Evolutionary conservation across 2,329 filamentous ascomycete species (phyloP), one percentile per base, ranked within the genome.

Genomic region (Fusarium subglutinans): DNA sequence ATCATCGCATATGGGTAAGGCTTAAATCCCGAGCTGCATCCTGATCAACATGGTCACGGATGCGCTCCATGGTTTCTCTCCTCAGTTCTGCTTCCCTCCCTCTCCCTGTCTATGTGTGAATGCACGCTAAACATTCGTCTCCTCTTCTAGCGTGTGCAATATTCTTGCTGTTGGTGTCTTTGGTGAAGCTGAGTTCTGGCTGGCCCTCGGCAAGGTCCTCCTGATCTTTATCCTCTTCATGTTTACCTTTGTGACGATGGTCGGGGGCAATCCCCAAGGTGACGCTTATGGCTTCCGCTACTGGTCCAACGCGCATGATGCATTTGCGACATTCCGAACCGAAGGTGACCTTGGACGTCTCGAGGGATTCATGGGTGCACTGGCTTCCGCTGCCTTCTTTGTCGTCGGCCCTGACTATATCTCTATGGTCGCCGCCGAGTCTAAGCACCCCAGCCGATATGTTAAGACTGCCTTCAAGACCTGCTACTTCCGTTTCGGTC

Each of bases 401-500:
- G 63, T 76, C 15, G 73, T 74, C 15, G 74, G 74, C 5, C 73
- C 73, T 5, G 74, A 76, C 40, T 76, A 76, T 6, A 76, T 76
- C n/a, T 75, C 74, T 5, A 74, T 76, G 73, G 73, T 74, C 1
- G 73, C 73, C 13, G 73, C 73, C 1, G 73, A 76, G 15, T 20
- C 70, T 0, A 74, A 76, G 55, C 71, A 74, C 76, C 91, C 92
- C 1, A 89, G 91, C 26, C 83, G 83, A 35, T 88, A 91, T 26
- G 88, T 95, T 79, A 92, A 92, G 2, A 89, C 87, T 62, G 92
- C 93, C 3, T 94, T 90, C 80, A 93, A 93, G 70, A 89, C 90
- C n/a, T 91, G 93, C 13, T 94, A 94, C 82, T 93, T 92, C 80
- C 90, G 93, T 56, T 85, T 95, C 48, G 90, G 90, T 1, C 84